Evolutionary conservation across 2,329 filamentous ascomycete genomes (phyloP).

Genomic region (Periconia sp.): DNA sequence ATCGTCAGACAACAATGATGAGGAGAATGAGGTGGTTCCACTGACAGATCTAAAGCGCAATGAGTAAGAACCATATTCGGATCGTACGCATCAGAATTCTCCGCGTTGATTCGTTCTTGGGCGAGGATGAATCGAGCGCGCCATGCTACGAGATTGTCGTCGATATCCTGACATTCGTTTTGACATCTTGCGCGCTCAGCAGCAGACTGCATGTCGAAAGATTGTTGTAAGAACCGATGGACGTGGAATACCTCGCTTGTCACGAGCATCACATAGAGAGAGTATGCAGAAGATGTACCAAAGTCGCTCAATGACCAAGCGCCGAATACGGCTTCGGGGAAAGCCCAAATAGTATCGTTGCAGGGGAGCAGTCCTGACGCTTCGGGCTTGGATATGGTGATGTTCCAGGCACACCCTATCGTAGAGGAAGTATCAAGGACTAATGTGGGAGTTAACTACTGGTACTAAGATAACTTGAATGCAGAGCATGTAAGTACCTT

Average conservation of each 20-base stretch:
- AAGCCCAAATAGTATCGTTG: constrained; percentile 27
- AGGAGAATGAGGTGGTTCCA: neutral
- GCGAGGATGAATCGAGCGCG: constrained; percentile 21
- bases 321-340: constrained; percentile 22
- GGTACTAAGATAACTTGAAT: neutral
- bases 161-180: constrained; percentile 22
- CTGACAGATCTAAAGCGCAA: constrained; percentile 26
- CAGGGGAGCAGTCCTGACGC: constrained; percentile 23
- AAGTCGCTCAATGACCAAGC: constrained; percentile 20
- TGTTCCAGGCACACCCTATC: constrained; percentile 34
- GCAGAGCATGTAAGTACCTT: constrained; percentile 12
- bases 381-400: constrained; percentile 18
- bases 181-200: constrained; percentile 24
- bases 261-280: constrained; percentile 25
- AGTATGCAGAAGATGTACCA: constrained; percentile 24
- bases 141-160: constrained; percentile 25
- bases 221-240: constrained; percentile 26
- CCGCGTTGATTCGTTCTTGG: constrained; percentile 12
- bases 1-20: neutral
- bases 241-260: constrained; percentile 27
- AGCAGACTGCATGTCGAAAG: constrained; percentile 23
- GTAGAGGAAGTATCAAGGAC: constrained; percentile 38
- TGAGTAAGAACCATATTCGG: constrained; percentile 23
- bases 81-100: constrained; percentile 21
- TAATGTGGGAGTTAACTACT: constrained; percentile 1